Conservation (phyloP, 208 protist genomes). For the Ichthyophonus hoferi region DNA sequence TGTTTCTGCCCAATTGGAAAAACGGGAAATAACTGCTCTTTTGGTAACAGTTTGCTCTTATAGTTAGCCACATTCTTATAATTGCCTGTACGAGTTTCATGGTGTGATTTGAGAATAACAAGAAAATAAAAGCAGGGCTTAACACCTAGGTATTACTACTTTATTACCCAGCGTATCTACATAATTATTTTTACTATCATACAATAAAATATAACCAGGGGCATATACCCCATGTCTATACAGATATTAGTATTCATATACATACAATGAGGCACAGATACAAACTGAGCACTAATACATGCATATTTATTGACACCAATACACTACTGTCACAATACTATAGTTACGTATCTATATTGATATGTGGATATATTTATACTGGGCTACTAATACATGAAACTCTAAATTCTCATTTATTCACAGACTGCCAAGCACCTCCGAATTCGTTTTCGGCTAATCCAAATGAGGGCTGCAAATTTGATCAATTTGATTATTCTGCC, state of each 20-base stretch:
- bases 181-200: background rate
- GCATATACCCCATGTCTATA: background rate
- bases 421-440: background rate
- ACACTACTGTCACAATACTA: background rate
- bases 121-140: background rate
- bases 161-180: background rate
- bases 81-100: no score
- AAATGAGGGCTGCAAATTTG: background rate
- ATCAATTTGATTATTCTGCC: background rate
- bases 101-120: no score
- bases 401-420: background rate
- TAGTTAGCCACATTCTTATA: background rate
- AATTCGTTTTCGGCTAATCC: background rate
- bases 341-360: background rate
- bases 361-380: background rate
- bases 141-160: background rate
- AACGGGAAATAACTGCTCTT: background rate
- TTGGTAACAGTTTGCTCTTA: background rate
- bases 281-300: background rate
- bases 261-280: background rate
- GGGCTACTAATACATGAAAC: no score
- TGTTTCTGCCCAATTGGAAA: background rate
- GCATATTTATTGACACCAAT: background rate
- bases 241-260: background rate
- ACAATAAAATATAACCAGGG: background rate